phyloP scores from a whole-genome alignment of 2,329 filamentous ascomycete genomes.

The Sordariomycetes sp. region DNA sequence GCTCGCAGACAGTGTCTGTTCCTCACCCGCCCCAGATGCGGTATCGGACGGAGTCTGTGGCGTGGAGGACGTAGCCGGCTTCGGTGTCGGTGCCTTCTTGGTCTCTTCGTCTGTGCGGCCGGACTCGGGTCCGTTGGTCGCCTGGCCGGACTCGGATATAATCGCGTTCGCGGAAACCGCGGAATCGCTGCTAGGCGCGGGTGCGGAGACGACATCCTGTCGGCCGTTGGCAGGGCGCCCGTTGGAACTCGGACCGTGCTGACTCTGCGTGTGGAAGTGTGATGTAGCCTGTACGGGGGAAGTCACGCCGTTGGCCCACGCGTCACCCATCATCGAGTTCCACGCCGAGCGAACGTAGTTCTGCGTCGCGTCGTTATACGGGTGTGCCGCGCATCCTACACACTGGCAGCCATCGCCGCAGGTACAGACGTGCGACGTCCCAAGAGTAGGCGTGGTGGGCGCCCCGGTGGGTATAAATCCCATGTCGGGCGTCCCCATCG shows the following conservation, averaged over 20 bases:
- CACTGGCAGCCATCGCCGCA: conserved; percentile 57
- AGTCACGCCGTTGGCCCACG: conserved; percentile 6
- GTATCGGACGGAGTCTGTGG: conserved; percentile 33
- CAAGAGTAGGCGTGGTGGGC: conserved; percentile 1
- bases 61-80: conserved; percentile 20
- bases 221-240: neutral
- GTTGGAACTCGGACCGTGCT: neutral
- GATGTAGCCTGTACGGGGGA: neutral
- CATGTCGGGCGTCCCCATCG: neutral
- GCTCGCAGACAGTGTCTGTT: conserved; percentile 33
- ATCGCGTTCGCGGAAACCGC: neutral
- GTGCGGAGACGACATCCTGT: neutral
- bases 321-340: conserved; percentile 24
- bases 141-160: neutral
- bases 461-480: neutral
- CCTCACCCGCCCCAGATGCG: conserved; percentile 29
- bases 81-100: conserved; percentile 13
- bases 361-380: conserved; percentile 51
- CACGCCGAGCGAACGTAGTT: conserved; percentile 35
- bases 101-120: conserved; percentile 2
- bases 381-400: conserved; percentile 53
- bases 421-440: conserved; percentile 33
- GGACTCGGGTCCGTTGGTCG: neutral
- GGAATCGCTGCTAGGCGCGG: neutral
- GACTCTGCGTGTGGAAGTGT: neutral